These are phyloP conservation scores for Lathyrus oleraceus DNA, from an alignment of 306 rosid genomes.

Conservation along the genomic window DNA sequence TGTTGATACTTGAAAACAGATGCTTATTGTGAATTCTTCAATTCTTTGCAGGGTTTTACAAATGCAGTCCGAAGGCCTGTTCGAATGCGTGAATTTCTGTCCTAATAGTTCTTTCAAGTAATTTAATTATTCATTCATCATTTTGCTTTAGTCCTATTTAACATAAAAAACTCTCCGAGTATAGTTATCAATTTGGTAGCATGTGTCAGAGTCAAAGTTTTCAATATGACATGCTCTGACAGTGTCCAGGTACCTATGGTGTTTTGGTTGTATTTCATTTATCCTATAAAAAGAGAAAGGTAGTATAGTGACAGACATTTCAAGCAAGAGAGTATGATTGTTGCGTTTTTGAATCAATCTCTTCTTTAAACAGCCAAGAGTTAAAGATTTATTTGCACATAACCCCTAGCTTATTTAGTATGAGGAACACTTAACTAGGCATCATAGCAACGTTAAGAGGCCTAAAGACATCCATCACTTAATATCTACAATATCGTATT, in stretches of 20 bases:
- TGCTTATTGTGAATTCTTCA: conserved; percentile 16
- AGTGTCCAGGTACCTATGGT: neutral
- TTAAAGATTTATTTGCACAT: neutral
- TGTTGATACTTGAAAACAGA: conserved; percentile 2
- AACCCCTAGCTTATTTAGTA: neutral
- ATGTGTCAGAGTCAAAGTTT: neutral
- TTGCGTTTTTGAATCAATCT: neutral
- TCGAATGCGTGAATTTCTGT: conserved; percentile 80
- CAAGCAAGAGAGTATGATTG: neutral
- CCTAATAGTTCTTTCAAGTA: conserved; percentile 32
- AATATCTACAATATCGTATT: neutral
- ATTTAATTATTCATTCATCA: conserved; percentile 1
- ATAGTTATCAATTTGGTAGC: conserved; percentile 12
- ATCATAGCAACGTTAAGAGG: neutral
- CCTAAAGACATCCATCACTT: neutral
- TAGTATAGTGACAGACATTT: conserved; percentile 1
- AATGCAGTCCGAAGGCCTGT: conserved; percentile 93
- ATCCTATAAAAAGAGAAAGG: neutral
- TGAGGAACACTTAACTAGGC: neutral
- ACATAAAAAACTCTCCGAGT: conserved; percentile 1
- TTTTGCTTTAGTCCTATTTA: neutral
- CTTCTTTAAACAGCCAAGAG: neutral
- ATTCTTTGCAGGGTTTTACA: conserved; percentile 73
- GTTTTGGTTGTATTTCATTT: neutral
- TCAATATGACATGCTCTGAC: neutral